Evolutionary conservation across 768 basidiomycete species (phyloP), one percentile per base, ranked within the genome.

Genomic region (Kwoniella pini): DNA sequence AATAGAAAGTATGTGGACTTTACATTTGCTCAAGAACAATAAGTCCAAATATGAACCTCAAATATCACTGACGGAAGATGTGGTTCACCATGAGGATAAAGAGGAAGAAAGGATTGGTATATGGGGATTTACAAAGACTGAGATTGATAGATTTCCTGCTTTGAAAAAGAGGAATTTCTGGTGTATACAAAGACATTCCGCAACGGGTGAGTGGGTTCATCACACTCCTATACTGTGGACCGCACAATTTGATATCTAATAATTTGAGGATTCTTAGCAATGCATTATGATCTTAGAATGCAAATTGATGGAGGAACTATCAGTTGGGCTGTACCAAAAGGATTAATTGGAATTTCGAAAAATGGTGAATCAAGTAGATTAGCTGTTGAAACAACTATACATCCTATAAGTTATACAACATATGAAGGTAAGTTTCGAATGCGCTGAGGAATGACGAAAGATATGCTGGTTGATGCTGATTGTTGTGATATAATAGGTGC

Each of bases 121-220:
- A 57, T 71, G 70, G 70, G 63, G 55, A 2, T 75, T 75, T 56
- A 40, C 45, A 4, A 4, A 42, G 24, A 60, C 65, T 4, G 73
- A 75, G 17, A 30, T 68, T 9, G 54, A 67, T 5, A n/a, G 55
- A 15, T 75, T 66, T 45, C 73, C 73, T 1, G 73, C 67, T 2
- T 44, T 75, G 19, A 56, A 48, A 45, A 66, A 62, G 39, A 49
- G 71, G 27, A 75, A 75, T 54, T 75, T 75, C 46, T 75, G 67
- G 62, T 75, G 73, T 56, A 69, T 75, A 1, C 73, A 75, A 40
- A 19, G 73, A 46, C 73, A 75, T 63, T 69, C 70, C 40, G 73
- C 73, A 5, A 63, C 63, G 22, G 71, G 71, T 70, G 36, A 40
- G 70, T 62, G 2, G 27, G 9, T n/a, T n/a, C 28, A 36, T 9